Percentiles rank a stretch among this genome's conserved stretches.
phyloP scores from a whole-genome alignment of 768 basidiomycete species.

The Tubosaeta sp. region DNA sequence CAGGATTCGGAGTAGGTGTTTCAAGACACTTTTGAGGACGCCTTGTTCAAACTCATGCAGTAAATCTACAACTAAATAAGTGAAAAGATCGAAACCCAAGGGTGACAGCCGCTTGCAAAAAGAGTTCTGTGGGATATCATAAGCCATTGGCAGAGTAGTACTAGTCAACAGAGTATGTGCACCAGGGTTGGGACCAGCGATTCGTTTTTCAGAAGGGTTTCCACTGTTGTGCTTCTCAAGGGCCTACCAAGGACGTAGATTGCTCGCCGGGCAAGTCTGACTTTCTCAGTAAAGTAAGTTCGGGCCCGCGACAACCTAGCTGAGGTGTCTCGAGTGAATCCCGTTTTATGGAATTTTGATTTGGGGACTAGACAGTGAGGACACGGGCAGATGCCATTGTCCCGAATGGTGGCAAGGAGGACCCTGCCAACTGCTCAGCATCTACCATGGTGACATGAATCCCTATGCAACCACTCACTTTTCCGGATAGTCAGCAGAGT shows the following conservation, averaged over 20 bases:
- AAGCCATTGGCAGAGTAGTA: no score
- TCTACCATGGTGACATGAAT: neutral
- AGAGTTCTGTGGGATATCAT: no score
- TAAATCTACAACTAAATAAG: no score
- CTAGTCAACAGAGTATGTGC: no score
- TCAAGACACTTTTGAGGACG: no score
- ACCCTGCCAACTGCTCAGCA: no score
- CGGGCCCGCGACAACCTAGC: neutral
- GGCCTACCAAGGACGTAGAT: neutral
- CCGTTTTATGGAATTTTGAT: neutral
- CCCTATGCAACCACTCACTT: neutral
- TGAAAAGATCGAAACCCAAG: no score
- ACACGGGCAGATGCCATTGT: neutral
- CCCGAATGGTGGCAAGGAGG: neutral
- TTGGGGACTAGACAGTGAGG: neutral
- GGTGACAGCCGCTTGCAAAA: neutral
- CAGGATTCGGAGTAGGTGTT: neutral
- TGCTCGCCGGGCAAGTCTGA: neutral
- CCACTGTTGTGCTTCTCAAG: neutral
- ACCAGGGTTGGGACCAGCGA: no score
- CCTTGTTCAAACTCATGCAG: no score
- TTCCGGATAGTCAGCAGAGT: constrained; percentile 2
- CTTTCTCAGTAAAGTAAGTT: neutral
- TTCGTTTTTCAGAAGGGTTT: neutral
- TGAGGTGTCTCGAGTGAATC: neutral